Base-by-base conservation (phyloP, 306 rosid genomes). In the Styphnolobium japonicum region DNA sequence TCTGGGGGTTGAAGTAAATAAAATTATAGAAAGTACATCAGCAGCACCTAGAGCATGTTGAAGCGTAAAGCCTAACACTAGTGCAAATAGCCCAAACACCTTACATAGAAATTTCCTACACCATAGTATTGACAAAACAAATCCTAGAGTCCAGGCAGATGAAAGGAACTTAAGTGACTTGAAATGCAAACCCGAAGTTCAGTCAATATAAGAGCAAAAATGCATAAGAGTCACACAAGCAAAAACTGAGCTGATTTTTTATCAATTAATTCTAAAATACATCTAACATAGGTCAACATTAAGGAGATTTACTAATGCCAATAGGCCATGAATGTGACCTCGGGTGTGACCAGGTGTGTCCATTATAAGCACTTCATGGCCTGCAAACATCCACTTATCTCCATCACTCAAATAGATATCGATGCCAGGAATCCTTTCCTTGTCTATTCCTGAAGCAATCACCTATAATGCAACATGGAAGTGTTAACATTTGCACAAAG, bases 321-420 rank as follows among this genome's bases (percentile, higher is more conserved):
- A 69, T 48, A 37, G 78, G 69, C 62, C 43, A 73, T 53, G 66
- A 74, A 56, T 69, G 10, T 36, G 62, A 95, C 99, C 99, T 95
- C 56, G 91, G 40, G 99, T 91, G 87, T 93, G 98, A 70, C 99
- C 98, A 73, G 99, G 98, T 48, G 99, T 95, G 56, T 86, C 98
- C 89, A 95, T 87, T 83, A 95, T 88, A 68, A 74, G 92, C 82
- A 91, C 99, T 89, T 93, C 97, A 76, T 93, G 98, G 51, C 97
- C 98, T 21, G 99, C 98, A 85, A 95, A 95, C 99, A 95, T 95
- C 99, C 99, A 95, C 88, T 79, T 91, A 88, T 95, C 99, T 80
- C 96, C 99, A 76, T 91, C 98, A 46, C 90, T 91, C 85, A 95
- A 90, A 76, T 60, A 76, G 78, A 95, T 95, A 80, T 95, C 99